Base-by-base conservation (phyloP, 805 yeast species). In the Wickerhamomyces silvicola region DNA sequence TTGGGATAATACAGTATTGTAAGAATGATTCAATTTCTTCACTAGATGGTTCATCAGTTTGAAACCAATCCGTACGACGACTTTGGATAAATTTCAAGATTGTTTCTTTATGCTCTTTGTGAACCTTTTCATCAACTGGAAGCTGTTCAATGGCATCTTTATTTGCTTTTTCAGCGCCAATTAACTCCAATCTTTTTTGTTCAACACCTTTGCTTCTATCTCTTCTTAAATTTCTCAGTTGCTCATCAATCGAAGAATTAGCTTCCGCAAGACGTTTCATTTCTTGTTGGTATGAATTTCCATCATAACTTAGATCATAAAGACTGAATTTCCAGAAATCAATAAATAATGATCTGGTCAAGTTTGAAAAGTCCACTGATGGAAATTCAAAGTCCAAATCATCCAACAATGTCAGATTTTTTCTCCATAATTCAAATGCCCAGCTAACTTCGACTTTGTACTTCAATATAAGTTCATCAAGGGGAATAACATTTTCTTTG, bases 371-470 rank as follows among this genome's bases (percentile, higher is more conserved):
- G 22, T 56, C 47, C 13, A 52, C 39, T 21, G 40, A 48, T 4
- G 32, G 27, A 28, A 49, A 26, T 14, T n/a, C 40, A 7, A 19
- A 12, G 6, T 22, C 11, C 9, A 14, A 20, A 2, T 36, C 50
- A 18, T 50, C 35, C 37, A 25, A 44, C 37, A 39, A 48, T 39
- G 32, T 56, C 54, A 66, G 38, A 49, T 59, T 41, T 31, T 46
- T 50, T 50, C 96, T 68, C 94, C 95, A 86, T 2, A 85, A 48
- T 39, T 79, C 84, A 57, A 84, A 85, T 0, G 78, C 78, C 85
- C 90, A 80, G 13, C 68, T 66, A 0, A 72, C 54, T 4, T 73
- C 63, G 7, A 81, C 60, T 2, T 64, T 58, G 39, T 64, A 75
- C 2, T 63, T 52, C 3, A 48, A 41, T 3, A 64, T 47, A 23